Base-by-base conservation (phyloP, 495 filamentous ascomycete species). In the Astrothelium subdiscretum region DNA sequence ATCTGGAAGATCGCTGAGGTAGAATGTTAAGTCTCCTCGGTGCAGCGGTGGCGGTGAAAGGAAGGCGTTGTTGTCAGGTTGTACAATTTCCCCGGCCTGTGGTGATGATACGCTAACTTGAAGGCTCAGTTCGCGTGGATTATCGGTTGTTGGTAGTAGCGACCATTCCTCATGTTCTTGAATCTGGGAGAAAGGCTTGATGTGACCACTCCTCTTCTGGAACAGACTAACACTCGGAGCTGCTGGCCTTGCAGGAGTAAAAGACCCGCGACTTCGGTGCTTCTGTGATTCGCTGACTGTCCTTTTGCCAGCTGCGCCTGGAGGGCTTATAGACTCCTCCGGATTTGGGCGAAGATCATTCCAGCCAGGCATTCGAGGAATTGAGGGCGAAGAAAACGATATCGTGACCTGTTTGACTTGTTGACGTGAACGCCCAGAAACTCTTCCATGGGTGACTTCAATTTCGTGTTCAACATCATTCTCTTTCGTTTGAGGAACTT, bases 1-100 rank as follows among this genome's bases (percentile, higher is more conserved):
- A 5, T 76, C 74, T 0, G 73, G 71, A 11, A 76, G 68, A 48
- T 75, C 72, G 59, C 72, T 75, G 10, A 74, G 65, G 57, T 71
- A 67, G 65, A 75, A 73, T 1, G 72, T 76, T 6, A 71, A 59
- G 43, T 75, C 48, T 54, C 20, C 24, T 15, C 48, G 48, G 24
- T 54, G 48, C 8, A 5, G 24, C 26, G n/a, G 22, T 29, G 48
- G 29, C 29, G 48, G 48, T 4, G 48, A 54, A 29, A 29, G 4
- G 48, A 54, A 24, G 24, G 48, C 24, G 29, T 54, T 54, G n/a
- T 29, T 54, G 48, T 11, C 24, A 24, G 20, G 12, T 29, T 26
- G 48, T 8, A 54, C 24, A 29, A 54, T 8, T 8, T 54, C 48
- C 6, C 24, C 24, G 29, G 22, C 24, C 48, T 54, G 48, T 27